Conservation (phyloP, 2,329 filamentous ascomycete genomes). For the Trichoderma koningii region DNA sequence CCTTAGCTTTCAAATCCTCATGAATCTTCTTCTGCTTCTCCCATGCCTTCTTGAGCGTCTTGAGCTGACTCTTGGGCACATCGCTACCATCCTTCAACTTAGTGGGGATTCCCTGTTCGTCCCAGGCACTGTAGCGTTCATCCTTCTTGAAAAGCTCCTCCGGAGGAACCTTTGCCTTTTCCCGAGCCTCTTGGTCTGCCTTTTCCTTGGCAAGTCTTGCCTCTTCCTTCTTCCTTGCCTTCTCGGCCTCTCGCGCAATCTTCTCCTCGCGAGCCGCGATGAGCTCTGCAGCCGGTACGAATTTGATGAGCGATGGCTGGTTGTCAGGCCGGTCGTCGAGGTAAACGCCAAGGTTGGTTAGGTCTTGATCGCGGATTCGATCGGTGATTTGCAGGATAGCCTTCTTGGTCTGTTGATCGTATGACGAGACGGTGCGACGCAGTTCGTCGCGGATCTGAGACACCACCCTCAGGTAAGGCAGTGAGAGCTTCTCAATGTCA, state of each 20-base stretch:
- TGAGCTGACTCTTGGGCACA: constrained; percentile 74
- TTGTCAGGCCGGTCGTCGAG: constrained; percentile 76
- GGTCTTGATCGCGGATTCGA: constrained; percentile 74
- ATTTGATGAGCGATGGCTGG: constrained; percentile 72
- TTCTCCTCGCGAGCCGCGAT: constrained; percentile 62
- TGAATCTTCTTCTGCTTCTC: constrained; percentile 85
- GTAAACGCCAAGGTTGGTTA: constrained; percentile 82
- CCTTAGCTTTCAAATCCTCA: constrained; percentile 55
- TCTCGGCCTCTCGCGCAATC: constrained; percentile 62
- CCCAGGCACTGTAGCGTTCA: constrained; percentile 72
- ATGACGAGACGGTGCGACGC: constrained; percentile 53
- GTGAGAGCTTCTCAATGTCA: constrained; percentile 55
- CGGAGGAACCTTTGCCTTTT: constrained; percentile 59
- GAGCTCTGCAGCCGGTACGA: constrained; percentile 58
- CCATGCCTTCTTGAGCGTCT: constrained; percentile 88
- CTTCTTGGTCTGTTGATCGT: constrained; percentile 60
- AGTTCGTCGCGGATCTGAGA: constrained; percentile 64
- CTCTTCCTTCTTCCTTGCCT: constrained; percentile 57
- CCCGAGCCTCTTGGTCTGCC: constrained; percentile 55
- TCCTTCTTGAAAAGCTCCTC: constrained; percentile 59
- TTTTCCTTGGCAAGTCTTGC: constrained; percentile 53
- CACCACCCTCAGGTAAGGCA: constrained; percentile 58
- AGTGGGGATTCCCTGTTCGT: constrained; percentile 77
- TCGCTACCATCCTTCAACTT: constrained; percentile 77
- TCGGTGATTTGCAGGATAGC: constrained; percentile 77